These are phyloP conservation scores for Helotiales sp. DNA, from an alignment of 2,329 filamentous ascomycete genomes.

Conservation along the genomic window DNA sequence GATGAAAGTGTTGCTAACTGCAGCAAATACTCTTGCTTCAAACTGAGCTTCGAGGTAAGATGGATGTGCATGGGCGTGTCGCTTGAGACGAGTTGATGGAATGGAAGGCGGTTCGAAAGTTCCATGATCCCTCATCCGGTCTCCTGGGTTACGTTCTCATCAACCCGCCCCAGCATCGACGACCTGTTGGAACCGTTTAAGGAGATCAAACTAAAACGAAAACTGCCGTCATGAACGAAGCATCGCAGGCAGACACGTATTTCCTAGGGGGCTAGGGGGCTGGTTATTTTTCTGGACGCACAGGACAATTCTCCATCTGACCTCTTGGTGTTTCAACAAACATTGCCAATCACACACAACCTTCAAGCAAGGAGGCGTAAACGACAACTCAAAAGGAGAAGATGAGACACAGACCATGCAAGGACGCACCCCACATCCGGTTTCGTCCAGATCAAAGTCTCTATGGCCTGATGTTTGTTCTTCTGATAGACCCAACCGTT, in stretches of 20 bases:
- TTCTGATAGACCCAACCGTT: not conserved
- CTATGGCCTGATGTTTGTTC: not conserved
- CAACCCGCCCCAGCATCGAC: not conserved
- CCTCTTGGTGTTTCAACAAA: too few relatives aligned
- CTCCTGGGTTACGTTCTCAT: not conserved
- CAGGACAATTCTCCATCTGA: too few relatives aligned
- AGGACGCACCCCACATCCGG: not conserved
- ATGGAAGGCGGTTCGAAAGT: slow-evolving; percentile 14
- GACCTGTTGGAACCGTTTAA: not conserved
- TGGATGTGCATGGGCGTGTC: not conserved
- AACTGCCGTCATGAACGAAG: too few relatives aligned
- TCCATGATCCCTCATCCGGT: slow-evolving; percentile 12
- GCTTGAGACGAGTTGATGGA: not conserved
- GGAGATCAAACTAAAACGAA: not conserved
- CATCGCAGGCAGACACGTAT: too few relatives aligned
- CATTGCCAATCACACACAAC: too few relatives aligned
- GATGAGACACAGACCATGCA: too few relatives aligned
- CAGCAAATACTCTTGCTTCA: not conserved
- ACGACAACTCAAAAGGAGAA: not conserved
- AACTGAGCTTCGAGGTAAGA: not conserved
- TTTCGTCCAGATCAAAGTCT: not conserved
- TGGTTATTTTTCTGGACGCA: too few relatives aligned
- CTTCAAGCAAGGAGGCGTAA: too few relatives aligned
- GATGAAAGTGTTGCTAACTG: slow-evolving; percentile 7
- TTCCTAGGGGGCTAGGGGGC: too few relatives aligned